These are phyloP conservation scores for Lachnellula subtilissima DNA, from an alignment of 2,329 filamentous ascomycete species.

Conservation along the genomic window DNA sequence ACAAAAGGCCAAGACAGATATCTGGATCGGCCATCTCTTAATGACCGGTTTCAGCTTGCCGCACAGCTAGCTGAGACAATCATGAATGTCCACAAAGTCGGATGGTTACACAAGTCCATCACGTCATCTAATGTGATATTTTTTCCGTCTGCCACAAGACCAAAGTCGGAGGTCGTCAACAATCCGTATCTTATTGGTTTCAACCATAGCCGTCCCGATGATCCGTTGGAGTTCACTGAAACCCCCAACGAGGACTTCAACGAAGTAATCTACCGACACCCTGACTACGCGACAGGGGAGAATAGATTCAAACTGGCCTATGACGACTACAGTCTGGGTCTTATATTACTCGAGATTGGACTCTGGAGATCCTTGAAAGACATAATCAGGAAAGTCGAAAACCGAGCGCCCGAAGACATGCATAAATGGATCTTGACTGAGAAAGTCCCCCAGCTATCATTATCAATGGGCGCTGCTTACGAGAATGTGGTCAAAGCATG, in stretches of 20 bases:
- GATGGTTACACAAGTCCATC: no score
- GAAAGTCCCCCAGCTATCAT: no score
- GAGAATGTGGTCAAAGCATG: not conserved
- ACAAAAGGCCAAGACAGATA: no score
- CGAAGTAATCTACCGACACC: not conserved
- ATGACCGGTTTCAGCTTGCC: no score
- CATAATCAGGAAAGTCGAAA: not conserved
- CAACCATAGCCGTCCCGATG: slow-evolving; percentile 7
- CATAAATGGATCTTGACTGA: no score
- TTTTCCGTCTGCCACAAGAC: no score
- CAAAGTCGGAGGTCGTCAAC: not conserved
- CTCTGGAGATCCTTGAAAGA: slow-evolving; percentile 1
- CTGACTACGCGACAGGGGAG: no score
- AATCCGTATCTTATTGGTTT: slow-evolving; percentile 7
- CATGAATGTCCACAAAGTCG: no score
- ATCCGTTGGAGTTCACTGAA: not conserved
- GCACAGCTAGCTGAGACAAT: no score
- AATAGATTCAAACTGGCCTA: not conserved
- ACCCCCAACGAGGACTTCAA: not conserved
- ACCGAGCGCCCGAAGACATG: no score
- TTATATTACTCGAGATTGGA: slow-evolving; percentile 10
- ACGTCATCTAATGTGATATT: no score
- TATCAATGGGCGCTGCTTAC: not conserved
- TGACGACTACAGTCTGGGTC: slow-evolving; percentile 8
- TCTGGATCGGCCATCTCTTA: no score